Base-by-base conservation (phyloP, 1,139 yeast genomes). In the Magnusiomyces paraingens region DNA sequence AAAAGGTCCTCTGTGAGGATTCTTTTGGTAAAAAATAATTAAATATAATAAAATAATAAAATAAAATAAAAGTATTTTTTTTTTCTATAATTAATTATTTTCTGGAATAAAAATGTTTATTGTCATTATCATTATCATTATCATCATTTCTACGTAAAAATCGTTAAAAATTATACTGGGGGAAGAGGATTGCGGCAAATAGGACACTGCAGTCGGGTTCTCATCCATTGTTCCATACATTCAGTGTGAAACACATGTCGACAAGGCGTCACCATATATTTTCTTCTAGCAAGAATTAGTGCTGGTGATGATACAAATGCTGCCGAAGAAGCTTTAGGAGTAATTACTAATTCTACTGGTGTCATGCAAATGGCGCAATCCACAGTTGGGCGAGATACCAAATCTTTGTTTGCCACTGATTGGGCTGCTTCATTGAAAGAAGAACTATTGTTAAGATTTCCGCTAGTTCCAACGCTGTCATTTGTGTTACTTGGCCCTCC, bases 331-430 rank as follows among this genome's bases (percentile, higher is more conserved):
- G 26, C 35, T 46, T 50, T 64, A 15, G 73, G 72, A 40, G 75
- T 64, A 1, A 86, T 74, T 2, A 88, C 87, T 47, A 87, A 67
- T 47, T 82, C 81, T 22, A 88, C 79, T 17, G 81, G 80, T 57
- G 78, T 80, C 96, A 90, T 90, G 71, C 97, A 91, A 58, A 91
- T 89, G 11, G 96, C 88, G 73, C 98, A 91, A 59, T 86, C 94
- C 55, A 74, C 73, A 14, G 26, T 41, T 12, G 54, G 56, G 58
- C 11, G 47, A 17, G 41, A 32, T 11, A 46, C 17, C 12, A 26
- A 22, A 14, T 35, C 26, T 42, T 18, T 42, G 5, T 36, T 36
- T 36, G 40, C 17, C 12, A 4, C 17, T 17, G 64, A 44, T 21
- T 58, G 54, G 6, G 52, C 58, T 46, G 56, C 52, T 17, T 43